These are phyloP conservation scores for Penicillium desertorum DNA, from an alignment of 495 filamentous ascomycete species.

Conservation along the genomic window DNA sequence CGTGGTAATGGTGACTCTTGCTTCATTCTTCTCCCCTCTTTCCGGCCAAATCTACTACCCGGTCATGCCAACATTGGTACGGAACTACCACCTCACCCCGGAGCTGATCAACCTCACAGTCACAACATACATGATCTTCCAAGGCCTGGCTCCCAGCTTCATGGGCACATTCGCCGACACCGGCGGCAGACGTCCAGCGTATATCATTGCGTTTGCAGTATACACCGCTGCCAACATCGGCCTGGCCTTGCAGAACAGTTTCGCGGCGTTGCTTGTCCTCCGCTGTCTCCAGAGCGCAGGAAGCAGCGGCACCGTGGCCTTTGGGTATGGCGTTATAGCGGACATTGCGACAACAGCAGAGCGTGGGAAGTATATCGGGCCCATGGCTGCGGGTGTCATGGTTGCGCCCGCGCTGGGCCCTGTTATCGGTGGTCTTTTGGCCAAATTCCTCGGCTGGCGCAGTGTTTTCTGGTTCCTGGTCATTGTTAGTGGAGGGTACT, in stretches of 20 bases:
- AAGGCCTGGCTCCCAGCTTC: slow-evolving; percentile 59
- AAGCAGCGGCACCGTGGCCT: slow-evolving; percentile 50
- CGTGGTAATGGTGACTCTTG: slow-evolving; percentile 56
- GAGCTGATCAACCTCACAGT: slow-evolving; percentile 66
- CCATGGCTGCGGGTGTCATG: slow-evolving; percentile 30
- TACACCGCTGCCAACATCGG: slow-evolving; percentile 65
- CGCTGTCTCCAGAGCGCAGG: slow-evolving; percentile 64
- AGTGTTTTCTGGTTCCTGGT: slow-evolving; percentile 49
- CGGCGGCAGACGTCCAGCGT: slow-evolving; percentile 58
- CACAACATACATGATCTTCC: slow-evolving; percentile 64
- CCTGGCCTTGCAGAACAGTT: slow-evolving; percentile 59
- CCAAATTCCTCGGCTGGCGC: slow-evolving; percentile 39
- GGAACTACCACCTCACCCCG: slow-evolving; percentile 56
- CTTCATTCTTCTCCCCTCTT: slow-evolving; percentile 55
- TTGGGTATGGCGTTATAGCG: slow-evolving; percentile 60
- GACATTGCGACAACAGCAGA: slow-evolving; percentile 60
- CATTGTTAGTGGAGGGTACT: slow-evolving; percentile 31
- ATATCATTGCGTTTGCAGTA: slow-evolving; percentile 56
- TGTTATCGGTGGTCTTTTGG: slow-evolving; percentile 42
- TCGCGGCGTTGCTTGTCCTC: slow-evolving; percentile 59
- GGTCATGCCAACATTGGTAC: slow-evolving; percentile 57
- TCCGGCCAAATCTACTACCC: slow-evolving; percentile 75
- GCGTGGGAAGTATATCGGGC: slow-evolving; percentile 59
- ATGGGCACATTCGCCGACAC: slow-evolving; percentile 61
- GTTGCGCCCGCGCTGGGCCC: slow-evolving; percentile 38